These are phyloP conservation scores for Leccinellum albellum DNA, from an alignment of 768 basidiomycete species.

Conservation along the genomic window DNA sequence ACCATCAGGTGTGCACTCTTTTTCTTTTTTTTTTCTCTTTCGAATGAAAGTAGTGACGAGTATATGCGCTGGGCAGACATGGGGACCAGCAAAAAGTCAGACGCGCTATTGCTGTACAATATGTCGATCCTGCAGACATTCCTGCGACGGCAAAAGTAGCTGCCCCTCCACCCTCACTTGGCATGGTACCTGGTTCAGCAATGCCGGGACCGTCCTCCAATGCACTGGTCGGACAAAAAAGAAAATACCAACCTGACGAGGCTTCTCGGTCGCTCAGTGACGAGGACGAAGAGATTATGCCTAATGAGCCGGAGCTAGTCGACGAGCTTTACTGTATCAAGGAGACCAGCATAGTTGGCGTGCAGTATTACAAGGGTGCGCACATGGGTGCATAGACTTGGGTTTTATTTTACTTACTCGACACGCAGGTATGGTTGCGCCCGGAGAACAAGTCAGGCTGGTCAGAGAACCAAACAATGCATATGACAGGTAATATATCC, in stretches of 20 bases:
- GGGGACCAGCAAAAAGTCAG: constrained; percentile 64
- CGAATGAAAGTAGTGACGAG: neutral
- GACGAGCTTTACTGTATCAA: constrained; percentile 70
- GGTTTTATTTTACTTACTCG: neutral
- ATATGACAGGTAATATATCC: constrained; percentile 56
- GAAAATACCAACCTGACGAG: constrained; percentile 39
- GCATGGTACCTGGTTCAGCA: neutral
- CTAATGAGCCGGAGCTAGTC: constrained; percentile 41
- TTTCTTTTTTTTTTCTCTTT: neutral
- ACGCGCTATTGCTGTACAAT: constrained; percentile 50
- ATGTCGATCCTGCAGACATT: constrained; percentile 55
- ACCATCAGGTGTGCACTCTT: constrained; percentile 42
- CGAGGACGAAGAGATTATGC: constrained; percentile 41
- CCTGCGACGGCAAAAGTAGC: constrained; percentile 41
- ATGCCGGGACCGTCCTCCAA: constrained; percentile 9
- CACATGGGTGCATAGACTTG: neutral
- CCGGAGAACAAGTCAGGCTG: constrained; percentile 72
- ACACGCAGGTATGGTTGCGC: constrained; percentile 67
- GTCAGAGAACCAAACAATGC: constrained; percentile 62
- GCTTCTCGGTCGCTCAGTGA: constrained; percentile 28
- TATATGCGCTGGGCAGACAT: constrained; percentile 32
- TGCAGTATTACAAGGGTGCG: constrained; percentile 76
- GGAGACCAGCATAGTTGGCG: constrained; percentile 67
- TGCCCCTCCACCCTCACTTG: constrained; percentile 1
- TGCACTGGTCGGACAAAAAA: constrained; percentile 32